Conservation (phyloP, 768 basidiomycete species). For the Scleroderma citrinum region DNA sequence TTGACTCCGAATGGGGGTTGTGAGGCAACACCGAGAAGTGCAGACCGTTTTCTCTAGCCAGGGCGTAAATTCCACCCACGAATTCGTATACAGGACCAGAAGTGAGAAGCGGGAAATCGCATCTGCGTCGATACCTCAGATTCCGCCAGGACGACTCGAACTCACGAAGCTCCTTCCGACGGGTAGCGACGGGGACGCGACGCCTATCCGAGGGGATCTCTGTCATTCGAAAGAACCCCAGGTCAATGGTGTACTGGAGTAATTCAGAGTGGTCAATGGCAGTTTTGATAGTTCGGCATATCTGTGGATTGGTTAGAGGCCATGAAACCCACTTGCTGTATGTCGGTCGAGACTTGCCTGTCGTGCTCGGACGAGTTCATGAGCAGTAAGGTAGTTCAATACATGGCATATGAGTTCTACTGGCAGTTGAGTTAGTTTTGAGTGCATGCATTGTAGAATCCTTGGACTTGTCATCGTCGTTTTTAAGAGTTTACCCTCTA, state of each 20-base stretch:
- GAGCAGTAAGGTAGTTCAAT: conserved; percentile 29
- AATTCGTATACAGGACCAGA: conserved; percentile 49
- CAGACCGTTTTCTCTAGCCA: conserved; percentile 40
- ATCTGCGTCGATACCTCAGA: conserved; percentile 33
- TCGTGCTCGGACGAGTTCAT: conserved; percentile 32
- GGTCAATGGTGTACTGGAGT: conserved; percentile 45
- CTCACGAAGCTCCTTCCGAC: conserved; percentile 36
- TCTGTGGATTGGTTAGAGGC: conserved; percentile 23
- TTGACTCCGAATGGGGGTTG: not conserved
- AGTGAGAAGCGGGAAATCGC: conserved; percentile 35
- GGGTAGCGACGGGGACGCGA: conserved; percentile 32
- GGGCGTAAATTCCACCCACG: conserved; percentile 43
- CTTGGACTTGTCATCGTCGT: not conserved
- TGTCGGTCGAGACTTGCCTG: conserved; percentile 17
- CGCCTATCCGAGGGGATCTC: conserved; percentile 24
- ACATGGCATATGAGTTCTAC: conserved; percentile 36
- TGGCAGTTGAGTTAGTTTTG: conserved; percentile 27
- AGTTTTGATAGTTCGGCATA: conserved; percentile 33
- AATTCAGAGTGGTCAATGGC: conserved; percentile 39
- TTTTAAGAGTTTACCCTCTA: not conserved
- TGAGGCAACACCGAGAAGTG: conserved; percentile 32
- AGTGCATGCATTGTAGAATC: not conserved
- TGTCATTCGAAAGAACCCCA: conserved; percentile 41
- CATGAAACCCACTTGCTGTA: not conserved
- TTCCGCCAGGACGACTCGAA: conserved; percentile 46